Conservation (phyloP, 257 asterid species). For the Nicotiana noctiflora region DNA sequence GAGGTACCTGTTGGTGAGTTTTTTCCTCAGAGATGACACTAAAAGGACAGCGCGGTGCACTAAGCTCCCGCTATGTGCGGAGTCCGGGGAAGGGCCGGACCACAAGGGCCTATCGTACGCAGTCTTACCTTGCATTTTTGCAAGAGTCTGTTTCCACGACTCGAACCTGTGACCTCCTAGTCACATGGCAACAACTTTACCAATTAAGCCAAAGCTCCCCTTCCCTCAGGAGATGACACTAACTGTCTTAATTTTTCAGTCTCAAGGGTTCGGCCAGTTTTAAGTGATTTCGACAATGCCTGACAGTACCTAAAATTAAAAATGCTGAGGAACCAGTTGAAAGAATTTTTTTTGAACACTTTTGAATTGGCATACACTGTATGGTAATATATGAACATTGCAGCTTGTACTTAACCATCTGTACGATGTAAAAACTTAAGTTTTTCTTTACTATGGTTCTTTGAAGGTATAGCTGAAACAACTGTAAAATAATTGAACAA, state of each 20-base stretch:
- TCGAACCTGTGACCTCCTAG: too few species aligned
- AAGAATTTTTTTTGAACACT: background rate
- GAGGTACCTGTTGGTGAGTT: slow-evolving; percentile 51
- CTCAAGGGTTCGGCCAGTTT: slow-evolving; percentile 84
- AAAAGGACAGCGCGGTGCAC: too few species aligned
- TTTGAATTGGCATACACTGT: background rate
- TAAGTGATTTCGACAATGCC: slow-evolving; percentile 71
- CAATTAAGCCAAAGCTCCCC: too few species aligned
- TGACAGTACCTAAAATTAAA: slow-evolving; percentile 73
- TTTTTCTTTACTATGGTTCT: background rate
- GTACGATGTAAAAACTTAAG: background rate
- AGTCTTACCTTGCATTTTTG: too few species aligned
- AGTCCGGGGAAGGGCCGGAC: too few species aligned
- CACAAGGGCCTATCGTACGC: too few species aligned
- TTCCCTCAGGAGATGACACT: slow-evolving; percentile 76
- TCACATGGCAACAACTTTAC: too few species aligned
- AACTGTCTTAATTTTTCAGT: slow-evolving; percentile 56
- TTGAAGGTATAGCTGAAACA: slow-evolving; percentile 3
- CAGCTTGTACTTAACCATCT: background rate
- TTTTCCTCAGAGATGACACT: too few species aligned
- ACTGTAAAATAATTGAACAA: background rate
- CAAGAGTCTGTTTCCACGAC: too few species aligned
- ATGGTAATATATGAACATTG: too few species aligned
- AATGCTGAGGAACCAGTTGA: slow-evolving; percentile 26
- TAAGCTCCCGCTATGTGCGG: too few species aligned